Evolutionary conservation across 1,284 basidiomycete species (phyloP), one percentile per base, ranked within the genome.

Genomic region (Laetiporus sulphureus): DNA sequence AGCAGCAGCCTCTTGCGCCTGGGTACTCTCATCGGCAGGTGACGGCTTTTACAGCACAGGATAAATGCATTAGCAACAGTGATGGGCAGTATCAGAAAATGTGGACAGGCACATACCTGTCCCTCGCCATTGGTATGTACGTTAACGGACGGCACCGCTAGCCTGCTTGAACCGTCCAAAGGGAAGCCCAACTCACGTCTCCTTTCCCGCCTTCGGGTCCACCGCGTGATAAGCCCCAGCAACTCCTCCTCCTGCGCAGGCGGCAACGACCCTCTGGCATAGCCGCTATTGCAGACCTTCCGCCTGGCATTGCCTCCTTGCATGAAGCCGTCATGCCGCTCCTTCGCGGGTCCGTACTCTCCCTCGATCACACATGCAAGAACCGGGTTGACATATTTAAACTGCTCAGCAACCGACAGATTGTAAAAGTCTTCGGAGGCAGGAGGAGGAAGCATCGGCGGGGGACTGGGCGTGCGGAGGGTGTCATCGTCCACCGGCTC

Each of bases 311-410:
- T 59, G 0, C 76, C 80, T 12, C 83, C 81, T 23, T 62, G 69
- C 53, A 86, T 71, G 52, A 80, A 88, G 1, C 54, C 57, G 1
- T 64, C 61, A 45, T 84, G 75, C 16, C 65, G 66, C 15, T 53
- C 48, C 41, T 49, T 58, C 2, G 73, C 71, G 4, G 84, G 84
- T 2, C 46, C 52, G 54, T 83, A 87, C 20, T 58, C 50, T 24
- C 73, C 70, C 27, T 68, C 68, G 22, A 87, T 57, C 32, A 85
- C 71, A 2, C 75, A 75, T 19, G 55, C 59, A 34, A 88, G 61
- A 13, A 86, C 66, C 2, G 77, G 77, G 46, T 79, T 83, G 21
- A 73, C 68, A 52, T 83, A 82, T 15, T 64, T 67, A 41, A 86
- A 73, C 51, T 88, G 82, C 34, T 72, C 62, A 8, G 64, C 64